Percentiles rank a stretch among this genome's conserved stretches.
Conservation (phyloP, 169 alveolate species). For the Eimeria acervulina region DNA sequence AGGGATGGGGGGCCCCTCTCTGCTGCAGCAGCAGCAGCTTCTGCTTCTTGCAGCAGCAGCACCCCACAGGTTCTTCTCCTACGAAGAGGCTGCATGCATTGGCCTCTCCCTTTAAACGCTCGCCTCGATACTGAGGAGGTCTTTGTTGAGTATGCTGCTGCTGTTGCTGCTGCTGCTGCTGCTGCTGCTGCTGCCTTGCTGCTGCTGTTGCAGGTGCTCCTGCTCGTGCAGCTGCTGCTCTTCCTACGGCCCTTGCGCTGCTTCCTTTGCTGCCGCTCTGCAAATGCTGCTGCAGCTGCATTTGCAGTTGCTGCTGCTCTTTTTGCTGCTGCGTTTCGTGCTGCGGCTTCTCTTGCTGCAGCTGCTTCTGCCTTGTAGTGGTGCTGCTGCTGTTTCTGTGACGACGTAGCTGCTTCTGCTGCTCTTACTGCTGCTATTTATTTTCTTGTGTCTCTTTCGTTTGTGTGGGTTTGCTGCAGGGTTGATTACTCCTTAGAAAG, state of each 20-base stretch:
- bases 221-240: conserved; percentile 10
- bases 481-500: not conserved
- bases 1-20: conserved; percentile 1
- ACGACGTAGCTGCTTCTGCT: not conserved
- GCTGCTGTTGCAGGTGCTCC: conserved; percentile 45
- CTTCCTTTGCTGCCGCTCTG: conserved; percentile 40
- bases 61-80: not conserved
- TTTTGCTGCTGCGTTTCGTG: not conserved
- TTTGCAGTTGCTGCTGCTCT: conserved; percentile 23
- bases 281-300: conserved; percentile 10
- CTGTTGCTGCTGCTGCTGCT: conserved; percentile 64
- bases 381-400: conserved; percentile 26
- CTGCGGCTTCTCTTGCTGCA: conserved; percentile 3
- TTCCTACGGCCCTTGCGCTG: conserved; percentile 23
- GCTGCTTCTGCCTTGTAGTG: conserved; percentile 29
- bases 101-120: not conserved
- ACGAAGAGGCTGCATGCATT: not conserved
- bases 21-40: not conserved
- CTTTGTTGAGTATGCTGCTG: not conserved
- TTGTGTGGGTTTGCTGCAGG: not conserved
- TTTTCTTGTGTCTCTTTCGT: not conserved
- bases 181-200: conserved; percentile 39
- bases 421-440: not conserved
- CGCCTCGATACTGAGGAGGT: not conserved
- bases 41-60: not conserved